A percentile compares a stretch with the other conserved stretches of the same genome.
Conservation (phyloP, 83 land plant genomes). For the Diphasiastrum complanatum region DNA sequence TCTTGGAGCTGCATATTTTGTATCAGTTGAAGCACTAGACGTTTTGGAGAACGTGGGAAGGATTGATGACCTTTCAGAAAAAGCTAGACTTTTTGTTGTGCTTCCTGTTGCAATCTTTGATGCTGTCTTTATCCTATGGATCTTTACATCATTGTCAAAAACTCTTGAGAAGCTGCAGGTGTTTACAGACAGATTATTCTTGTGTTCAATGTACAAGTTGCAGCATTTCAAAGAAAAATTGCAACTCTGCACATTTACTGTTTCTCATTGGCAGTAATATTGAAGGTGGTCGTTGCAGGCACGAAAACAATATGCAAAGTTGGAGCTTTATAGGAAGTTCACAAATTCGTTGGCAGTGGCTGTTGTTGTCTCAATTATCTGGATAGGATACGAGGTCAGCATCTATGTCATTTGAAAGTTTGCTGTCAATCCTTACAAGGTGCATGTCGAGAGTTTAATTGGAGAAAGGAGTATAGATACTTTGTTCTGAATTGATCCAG, state of each 20-base stretch:
- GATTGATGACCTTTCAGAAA: conserved; percentile 29
- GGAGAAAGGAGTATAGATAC: no score
- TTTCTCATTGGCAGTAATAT: neutral
- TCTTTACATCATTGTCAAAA: conserved; percentile 29
- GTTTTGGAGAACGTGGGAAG: conserved; percentile 28
- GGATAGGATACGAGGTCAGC: conserved; percentile 32
- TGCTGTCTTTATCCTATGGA: conserved; percentile 34
- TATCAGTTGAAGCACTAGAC: conserved; percentile 26
- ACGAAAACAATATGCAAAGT: conserved; percentile 21
- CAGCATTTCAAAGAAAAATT: neutral
- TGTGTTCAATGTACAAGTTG: no score
- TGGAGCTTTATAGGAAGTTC: conserved; percentile 32
- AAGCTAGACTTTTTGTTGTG: conserved; percentile 23
- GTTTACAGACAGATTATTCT: neutral
- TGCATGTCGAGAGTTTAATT: no score
- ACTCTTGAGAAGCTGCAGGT: conserved; percentile 33
- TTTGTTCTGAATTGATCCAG: no score
- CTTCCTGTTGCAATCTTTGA: conserved; percentile 31
- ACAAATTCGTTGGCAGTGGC: conserved; percentile 28
- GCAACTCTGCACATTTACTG: neutral
- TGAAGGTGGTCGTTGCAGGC: neutral
- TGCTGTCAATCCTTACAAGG: no score
- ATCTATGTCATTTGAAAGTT: no score
- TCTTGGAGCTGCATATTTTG: conserved; percentile 25
- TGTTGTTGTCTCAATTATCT: conserved; percentile 20